Evolutionary conservation across 352 stramenopile genomes (phyloP).

Genomic region (Phytophthora sp.): DNA sequence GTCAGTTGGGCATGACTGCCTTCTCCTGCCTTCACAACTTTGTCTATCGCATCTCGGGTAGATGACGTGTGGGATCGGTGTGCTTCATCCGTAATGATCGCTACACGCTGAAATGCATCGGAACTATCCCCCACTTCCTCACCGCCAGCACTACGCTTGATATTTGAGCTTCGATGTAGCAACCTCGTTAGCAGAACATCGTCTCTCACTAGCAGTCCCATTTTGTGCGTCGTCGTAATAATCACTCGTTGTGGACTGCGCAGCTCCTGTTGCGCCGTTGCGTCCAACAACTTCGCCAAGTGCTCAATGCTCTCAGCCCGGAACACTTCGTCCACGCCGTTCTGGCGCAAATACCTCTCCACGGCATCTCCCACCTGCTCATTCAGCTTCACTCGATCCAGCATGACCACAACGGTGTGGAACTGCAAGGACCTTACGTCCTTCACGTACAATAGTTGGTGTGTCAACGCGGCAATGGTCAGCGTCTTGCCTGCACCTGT

Average conservation of each 20-base stretch:
- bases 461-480: conserved; percentile 72
- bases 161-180: conserved; percentile 50
- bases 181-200: conserved; percentile 70
- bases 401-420: conserved; percentile 78
- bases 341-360: conserved; percentile 72
- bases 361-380: conserved; percentile 79
- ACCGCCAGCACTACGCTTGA: not conserved
- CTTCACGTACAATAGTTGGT: conserved; percentile 70
- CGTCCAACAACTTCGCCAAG: conserved; percentile 58
- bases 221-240: conserved; percentile 85
- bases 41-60: conserved; percentile 72
- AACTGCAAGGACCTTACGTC: conserved; percentile 53
- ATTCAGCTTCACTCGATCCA: conserved; percentile 86
- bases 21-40: conserved; percentile 62
- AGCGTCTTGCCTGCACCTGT: conserved; percentile 84
- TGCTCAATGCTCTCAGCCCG: conserved; percentile 79
- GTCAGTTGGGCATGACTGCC: conserved; percentile 42
- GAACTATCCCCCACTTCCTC: not conserved
- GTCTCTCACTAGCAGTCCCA: conserved; percentile 72
- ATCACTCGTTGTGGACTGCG: conserved; percentile 60
- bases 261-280: conserved; percentile 11
- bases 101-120: conserved; percentile 57
- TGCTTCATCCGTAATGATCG: conserved; percentile 85
- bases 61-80: conserved; percentile 78
- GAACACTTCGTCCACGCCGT: conserved; percentile 75